Base-by-base conservation (phyloP, 129 eudicot species). In the Artemisia annua region DNA sequence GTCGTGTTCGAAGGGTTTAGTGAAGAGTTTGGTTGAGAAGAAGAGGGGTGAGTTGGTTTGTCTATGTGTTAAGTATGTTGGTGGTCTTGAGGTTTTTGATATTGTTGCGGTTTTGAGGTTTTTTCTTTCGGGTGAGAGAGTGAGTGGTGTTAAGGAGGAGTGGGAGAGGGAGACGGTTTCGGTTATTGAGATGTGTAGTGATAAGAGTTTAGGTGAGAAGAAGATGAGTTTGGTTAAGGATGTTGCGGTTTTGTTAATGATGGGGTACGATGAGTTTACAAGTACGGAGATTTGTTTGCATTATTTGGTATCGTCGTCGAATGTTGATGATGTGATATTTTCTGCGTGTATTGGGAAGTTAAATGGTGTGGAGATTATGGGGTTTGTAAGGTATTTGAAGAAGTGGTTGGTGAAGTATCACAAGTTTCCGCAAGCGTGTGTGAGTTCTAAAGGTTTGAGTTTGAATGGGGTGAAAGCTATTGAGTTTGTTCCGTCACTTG, bases 341-440 rank as follows among this genome's bases (percentile, higher is more conserved):
- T 74, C 90, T 4, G 85, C 87, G 68, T 91, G 96, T 75, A 69
- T 93, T 7, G 74, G 92, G 19, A 87, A 86, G 82, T 80, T 93
- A 62, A 82, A 83, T 69, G 90, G 88, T 20, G 76, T 64, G 18
- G 95, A 93, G 85, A 76, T 87, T 54, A 76, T 85, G 86, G 61
- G 84, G 50, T 81, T 93, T 75, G 74, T 89, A 69, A 66, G 73
- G 66, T 93, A 93, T 71, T 63, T 89, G 77, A 86, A 76, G 56
- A 93, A 87, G 73, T 93, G 96, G 96, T 78, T 93, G 78, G 66
- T 69, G 56, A 93, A 93, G 70, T 93, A 87, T 63, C 86, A 87
- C 78, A 93, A 86, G 73, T 93, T 85, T 66, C 95, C 96, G 15
- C 85, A 82, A 57, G 95, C 79, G 5, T 58, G 63, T 60, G 85